Evolutionary conservation across 2,329 filamentous ascomycete species (phyloP).

Genomic region (Nigrospora osmanthi): DNA sequence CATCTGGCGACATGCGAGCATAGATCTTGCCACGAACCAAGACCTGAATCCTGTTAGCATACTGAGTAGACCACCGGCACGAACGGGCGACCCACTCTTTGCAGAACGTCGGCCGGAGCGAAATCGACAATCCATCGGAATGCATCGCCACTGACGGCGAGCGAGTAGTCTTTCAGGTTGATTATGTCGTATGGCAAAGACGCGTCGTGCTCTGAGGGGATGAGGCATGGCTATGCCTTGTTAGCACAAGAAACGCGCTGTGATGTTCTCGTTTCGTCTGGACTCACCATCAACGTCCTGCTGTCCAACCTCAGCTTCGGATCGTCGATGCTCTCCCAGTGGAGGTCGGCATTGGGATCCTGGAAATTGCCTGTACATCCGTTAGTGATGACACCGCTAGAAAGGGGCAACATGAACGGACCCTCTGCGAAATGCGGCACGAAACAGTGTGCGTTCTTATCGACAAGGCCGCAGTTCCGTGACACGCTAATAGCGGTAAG

Average conservation of each 20-base stretch:
- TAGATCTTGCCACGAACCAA: slow-evolving; percentile 89
- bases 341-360: slow-evolving; percentile 64
- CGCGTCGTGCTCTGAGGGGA: slow-evolving; percentile 64
- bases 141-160: slow-evolving; percentile 87
- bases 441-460: slow-evolving; percentile 79
- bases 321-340: slow-evolving; percentile 96
- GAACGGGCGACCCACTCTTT: slow-evolving; percentile 41
- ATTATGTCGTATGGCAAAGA: slow-evolving; percentile 80
- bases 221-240: slow-evolving; percentile 54
- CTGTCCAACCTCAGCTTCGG: slow-evolving; percentile 69
- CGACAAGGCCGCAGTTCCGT: slow-evolving; percentile 78
- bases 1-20: slow-evolving; percentile 96
- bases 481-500: slow-evolving; percentile 94
- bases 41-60: slow-evolving; percentile 48
- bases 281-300: slow-evolving; percentile 52
- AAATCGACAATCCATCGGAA: slow-evolving; percentile 97
- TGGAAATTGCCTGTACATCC: slow-evolving; percentile 52
- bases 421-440: slow-evolving; percentile 81
- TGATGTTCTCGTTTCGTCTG: slow-evolving; percentile 28
- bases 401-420: slow-evolving; percentile 17
- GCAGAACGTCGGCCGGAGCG: slow-evolving; percentile 70
- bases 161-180: slow-evolving; percentile 75
- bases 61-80: neutral
- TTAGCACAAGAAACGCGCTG: neutral
- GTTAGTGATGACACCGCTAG: neutral